phyloP scores from a whole-genome alignment of 805 yeast genomes.

The Ogataea nakhonphanomensis region DNA sequence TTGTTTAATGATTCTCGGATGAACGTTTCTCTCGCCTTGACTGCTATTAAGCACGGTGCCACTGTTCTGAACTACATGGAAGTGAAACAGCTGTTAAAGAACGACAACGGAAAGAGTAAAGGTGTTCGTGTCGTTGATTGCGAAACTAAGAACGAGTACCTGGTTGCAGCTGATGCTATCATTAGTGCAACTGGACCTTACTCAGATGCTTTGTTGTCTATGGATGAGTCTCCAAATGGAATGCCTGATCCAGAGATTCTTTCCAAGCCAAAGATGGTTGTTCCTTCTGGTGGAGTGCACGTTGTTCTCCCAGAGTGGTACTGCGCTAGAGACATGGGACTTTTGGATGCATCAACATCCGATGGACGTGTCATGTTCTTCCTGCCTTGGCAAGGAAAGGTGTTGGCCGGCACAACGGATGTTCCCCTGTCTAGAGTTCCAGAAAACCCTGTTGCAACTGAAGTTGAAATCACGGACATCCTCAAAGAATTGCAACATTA shows the following conservation, averaged over 20 bases:
- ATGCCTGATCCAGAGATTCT: constrained; percentile 40
- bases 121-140: constrained; percentile 77
- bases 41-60: constrained; percentile 86
- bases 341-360: constrained; percentile 85
- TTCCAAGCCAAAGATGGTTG: constrained; percentile 69
- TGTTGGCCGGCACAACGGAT: constrained; percentile 95
- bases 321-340: constrained; percentile 83
- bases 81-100: constrained; percentile 72
- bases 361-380: constrained; percentile 97
- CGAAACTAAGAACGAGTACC: constrained; percentile 61
- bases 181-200: constrained; percentile 96
- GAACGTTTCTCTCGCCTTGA: constrained; percentile 79
- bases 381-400: constrained; percentile 97
- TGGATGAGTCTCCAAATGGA: constrained; percentile 74
- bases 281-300: constrained; percentile 94
- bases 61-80: constrained; percentile 84
- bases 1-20: constrained; percentile 89
- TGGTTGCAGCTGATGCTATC: constrained; percentile 66
- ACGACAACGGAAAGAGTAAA: constrained; percentile 51
- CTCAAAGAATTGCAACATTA: constrained; percentile 85
- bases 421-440: constrained; percentile 73
- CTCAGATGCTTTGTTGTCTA: constrained; percentile 77
- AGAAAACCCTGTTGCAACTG: constrained; percentile 77
- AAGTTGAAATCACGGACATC: constrained; percentile 84
- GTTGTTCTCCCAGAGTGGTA: constrained; percentile 88